Evolutionary conservation across 805 yeast genomes (phyloP).

Genomic region (Candida coquimbonensis): DNA sequence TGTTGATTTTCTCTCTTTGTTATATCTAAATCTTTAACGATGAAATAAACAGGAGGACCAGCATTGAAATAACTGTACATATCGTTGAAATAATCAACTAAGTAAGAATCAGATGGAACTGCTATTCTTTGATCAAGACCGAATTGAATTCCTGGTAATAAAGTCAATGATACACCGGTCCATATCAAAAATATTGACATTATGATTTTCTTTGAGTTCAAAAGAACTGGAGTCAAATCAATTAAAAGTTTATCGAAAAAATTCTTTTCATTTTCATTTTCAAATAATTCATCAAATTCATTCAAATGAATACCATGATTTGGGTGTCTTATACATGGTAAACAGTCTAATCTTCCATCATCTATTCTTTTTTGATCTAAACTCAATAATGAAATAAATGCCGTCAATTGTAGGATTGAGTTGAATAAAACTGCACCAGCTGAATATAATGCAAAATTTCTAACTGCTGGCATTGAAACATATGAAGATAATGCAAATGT

Average conservation of each 20-base stretch:
- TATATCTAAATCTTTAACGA: conserved; percentile 61
- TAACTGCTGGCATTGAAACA: conserved; percentile 94
- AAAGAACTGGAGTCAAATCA: conserved; percentile 46
- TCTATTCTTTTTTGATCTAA: conserved; percentile 60
- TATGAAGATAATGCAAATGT: conserved; percentile 73
- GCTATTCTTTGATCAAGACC: conserved; percentile 92
- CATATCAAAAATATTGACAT: conserved; percentile 49
- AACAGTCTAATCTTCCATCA: conserved; percentile 49
- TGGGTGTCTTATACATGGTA: conserved; percentile 44
- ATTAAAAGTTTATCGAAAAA: conserved; percentile 37
- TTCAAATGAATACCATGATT: conserved; percentile 10
- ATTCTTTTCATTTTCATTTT: conserved; percentile 23
- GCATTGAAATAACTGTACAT: conserved; percentile 65
- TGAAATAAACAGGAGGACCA: conserved; percentile 91
- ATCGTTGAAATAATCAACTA: conserved; percentile 75
- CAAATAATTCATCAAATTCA: conserved; percentile 21
- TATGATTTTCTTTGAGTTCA: conserved; percentile 41
- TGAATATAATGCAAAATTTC: conserved; percentile 86
- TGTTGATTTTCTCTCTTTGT: conserved; percentile 60
- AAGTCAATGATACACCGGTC: conserved; percentile 61
- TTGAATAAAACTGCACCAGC: conserved; percentile 80
- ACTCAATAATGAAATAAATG: conserved; percentile 66
- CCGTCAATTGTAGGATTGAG: conserved; percentile 71
- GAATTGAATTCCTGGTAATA: conserved; percentile 60
- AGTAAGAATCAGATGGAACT: conserved; percentile 73